Base-by-base conservation (phyloP, 1,284 basidiomycete species). In the Boletus hoseneyae region DNA sequence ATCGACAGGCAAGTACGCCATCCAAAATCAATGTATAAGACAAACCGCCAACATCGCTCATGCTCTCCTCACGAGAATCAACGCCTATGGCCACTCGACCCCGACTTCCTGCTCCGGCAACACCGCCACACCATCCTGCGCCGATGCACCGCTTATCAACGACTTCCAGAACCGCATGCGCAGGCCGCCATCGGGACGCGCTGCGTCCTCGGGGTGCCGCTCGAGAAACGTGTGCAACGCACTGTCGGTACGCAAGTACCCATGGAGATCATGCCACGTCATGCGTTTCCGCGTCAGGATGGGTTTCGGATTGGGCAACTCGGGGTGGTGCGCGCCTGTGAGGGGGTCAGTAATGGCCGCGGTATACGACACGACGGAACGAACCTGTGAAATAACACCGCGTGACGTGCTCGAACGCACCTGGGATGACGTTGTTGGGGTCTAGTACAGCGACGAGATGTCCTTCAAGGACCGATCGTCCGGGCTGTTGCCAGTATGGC, bases 401-500 rank as follows among this genome's bases (percentile, higher is more conserved):
- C 25, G 77, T 68, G 45, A 80, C 72, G 19, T 73, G 67, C 39
- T 64, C 62, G 53, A 73, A 73, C 16, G 60, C 57, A 30, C 64
- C 65, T 4, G 67, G 67, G 35, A 71, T 62, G 53, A 71, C 54
- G 29, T 57, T 48, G 3, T 69, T 61, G 0, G 87, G 82, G 51
- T 82, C 77, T 0, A 87, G 86, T 12, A 93, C 76, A 8, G 80
- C 81, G 7, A 80, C 70, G 0, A 93, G 76, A 56, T 89, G 82
- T 10, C 78, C 77, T 43, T 90, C 87, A 16, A 93, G 72, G 54
- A 93, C 87, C 0, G 76, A 76, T 9, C 92, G 76, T 2, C 92
- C 91, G 0, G 91, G 92, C 45, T 86, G 83, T 56, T 91, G 77
- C 80, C 89, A 94, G 62, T 90, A 80, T 1, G 82, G 78, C 0